These are phyloP conservation scores for Wakefieldia striispora DNA, from an alignment of 768 basidiomycete genomes.

Conservation along the genomic window DNA sequence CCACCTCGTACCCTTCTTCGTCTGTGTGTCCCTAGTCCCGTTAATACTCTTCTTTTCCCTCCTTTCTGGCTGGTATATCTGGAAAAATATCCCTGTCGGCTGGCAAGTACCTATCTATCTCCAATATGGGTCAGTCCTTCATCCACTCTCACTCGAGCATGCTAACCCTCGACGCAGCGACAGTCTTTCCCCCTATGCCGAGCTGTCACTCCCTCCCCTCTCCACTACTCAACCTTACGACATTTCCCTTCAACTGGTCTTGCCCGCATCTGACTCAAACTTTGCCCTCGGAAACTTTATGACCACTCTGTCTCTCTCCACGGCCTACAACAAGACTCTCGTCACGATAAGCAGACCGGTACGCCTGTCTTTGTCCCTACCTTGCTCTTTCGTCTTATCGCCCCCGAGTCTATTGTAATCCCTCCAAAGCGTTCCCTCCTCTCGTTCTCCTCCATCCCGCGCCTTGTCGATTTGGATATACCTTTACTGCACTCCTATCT, in stretches of 20 bases:
- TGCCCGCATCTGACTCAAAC: constrained; percentile 69
- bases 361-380: constrained; percentile 26
- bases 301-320: constrained; percentile 60
- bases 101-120: constrained; percentile 71
- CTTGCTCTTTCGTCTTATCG: constrained; percentile 7
- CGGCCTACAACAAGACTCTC: constrained; percentile 62
- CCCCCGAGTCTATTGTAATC: constrained; percentile 57
- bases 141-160: not conserved
- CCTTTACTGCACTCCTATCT: constrained; percentile 57
- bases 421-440: constrained; percentile 32
- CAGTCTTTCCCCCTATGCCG: constrained; percentile 61
- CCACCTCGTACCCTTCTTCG: constrained; percentile 61
- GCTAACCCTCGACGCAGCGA: constrained; percentile 45
- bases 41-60: constrained; percentile 57
- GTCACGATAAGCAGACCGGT: constrained; percentile 63
- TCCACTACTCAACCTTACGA: constrained; percentile 70
- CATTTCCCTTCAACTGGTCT: constrained; percentile 59
- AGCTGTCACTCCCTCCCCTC: constrained; percentile 48
- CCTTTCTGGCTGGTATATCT: constrained; percentile 70
- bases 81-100: constrained; percentile 65
- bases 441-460: constrained; percentile 39
- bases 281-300: constrained; percentile 83
- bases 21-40: constrained; percentile 63
- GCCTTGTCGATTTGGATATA: constrained; percentile 47
- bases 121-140: constrained; percentile 72